Conservation (phyloP, 176 grass and related monocot species). For the Tuctoria greenei region DNA sequence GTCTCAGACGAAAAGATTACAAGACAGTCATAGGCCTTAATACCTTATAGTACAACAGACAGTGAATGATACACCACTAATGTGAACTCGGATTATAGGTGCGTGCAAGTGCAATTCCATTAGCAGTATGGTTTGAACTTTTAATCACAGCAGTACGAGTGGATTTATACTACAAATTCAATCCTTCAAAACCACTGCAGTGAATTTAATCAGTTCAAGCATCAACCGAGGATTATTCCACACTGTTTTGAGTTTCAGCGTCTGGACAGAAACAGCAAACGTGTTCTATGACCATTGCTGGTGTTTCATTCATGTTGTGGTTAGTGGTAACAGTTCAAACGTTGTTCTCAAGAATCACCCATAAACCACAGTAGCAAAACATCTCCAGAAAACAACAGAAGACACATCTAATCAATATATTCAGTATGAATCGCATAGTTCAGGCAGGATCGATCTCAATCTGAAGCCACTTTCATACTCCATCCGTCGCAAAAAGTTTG, state of each 20-base stretch:
- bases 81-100: neutral
- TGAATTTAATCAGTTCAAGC: neutral
- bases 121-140: neutral
- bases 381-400: slow-evolving; percentile 8
- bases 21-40: neutral
- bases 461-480: neutral
- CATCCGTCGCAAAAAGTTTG: too few species aligned
- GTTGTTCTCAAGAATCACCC: neutral
- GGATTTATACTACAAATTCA: neutral
- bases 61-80: too few species aligned
- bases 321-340: neutral
- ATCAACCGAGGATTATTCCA: neutral
- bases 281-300: neutral
- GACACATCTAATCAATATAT: neutral
- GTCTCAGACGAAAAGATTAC: neutral
- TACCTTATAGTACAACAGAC: too few species aligned
- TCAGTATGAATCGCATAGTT: slow-evolving; percentile 1
- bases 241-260: neutral
- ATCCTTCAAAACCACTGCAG: too few species aligned
- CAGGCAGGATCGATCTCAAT: neutral
- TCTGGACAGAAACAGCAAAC: neutral
- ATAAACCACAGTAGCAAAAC: neutral
- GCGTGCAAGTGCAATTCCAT: neutral
- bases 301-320: neutral
- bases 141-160: neutral